phyloP scores from a whole-genome alignment of 768 basidiomycete species.

The Termitomyces eurrhizus region DNA sequence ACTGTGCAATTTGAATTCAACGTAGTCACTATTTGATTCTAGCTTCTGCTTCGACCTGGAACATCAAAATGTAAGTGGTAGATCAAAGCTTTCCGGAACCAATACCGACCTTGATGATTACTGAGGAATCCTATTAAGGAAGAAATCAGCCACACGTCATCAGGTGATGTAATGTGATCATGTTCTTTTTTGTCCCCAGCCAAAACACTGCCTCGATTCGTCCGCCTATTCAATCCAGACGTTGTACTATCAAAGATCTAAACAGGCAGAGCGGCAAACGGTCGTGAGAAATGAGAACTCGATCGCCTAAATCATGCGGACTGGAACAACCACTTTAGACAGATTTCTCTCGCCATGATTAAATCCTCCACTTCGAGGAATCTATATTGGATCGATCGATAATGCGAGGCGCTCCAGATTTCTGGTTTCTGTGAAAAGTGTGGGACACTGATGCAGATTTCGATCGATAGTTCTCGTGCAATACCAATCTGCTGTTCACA shows the following conservation, averaged over 20 bases:
- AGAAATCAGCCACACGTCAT: neutral
- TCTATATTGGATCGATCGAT: neutral
- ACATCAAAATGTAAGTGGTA: too few relatives aligned
- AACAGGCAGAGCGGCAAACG: too few relatives aligned
- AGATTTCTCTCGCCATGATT: neutral
- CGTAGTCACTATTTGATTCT: too few relatives aligned
- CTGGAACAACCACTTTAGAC: neutral
- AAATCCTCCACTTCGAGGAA: neutral
- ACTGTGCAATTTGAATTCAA: too few relatives aligned
- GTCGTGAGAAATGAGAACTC: neutral
- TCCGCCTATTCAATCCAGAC: neutral
- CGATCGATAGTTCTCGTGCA: neutral
- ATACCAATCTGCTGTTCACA: neutral
- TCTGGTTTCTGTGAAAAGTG: neutral
- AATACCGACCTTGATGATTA: too few relatives aligned
- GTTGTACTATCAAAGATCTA: neutral
- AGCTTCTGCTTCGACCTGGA: too few relatives aligned
- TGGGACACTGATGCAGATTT: neutral
- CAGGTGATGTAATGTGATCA: neutral
- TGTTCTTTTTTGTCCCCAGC: neutral
- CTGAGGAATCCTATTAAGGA: too few relatives aligned
- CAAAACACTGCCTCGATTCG: neutral
- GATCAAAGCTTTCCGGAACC: too few relatives aligned
- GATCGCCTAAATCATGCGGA: too few relatives aligned
- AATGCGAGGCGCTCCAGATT: too few relatives aligned